Evolutionary conservation across 2,329 filamentous ascomycete species (phyloP).

Genomic region (Fusarium domesticum): DNA sequence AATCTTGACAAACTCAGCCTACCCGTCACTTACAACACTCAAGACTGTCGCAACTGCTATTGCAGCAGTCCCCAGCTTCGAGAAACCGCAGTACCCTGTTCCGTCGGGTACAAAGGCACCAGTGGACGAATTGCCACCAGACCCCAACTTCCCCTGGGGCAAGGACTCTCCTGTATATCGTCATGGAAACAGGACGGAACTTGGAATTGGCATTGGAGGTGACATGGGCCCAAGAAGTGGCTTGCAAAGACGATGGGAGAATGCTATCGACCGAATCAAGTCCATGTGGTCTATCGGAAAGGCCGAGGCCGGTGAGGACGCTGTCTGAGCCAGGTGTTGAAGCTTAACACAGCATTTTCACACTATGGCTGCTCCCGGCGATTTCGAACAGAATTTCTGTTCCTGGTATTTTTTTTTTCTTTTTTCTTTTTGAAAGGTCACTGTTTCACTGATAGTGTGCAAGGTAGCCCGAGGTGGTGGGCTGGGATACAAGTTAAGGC

Average conservation of each 20-base stretch:
- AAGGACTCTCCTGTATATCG: conserved; percentile 36
- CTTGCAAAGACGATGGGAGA: conserved; percentile 17
- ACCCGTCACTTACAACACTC: conserved; percentile 19
- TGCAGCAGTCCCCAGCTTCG: conserved; percentile 4
- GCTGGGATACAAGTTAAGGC: not conserved
- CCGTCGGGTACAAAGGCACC: conserved; percentile 16
- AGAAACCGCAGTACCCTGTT: conserved; percentile 12
- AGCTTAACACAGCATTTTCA: not conserved
- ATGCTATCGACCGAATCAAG: conserved; percentile 13
- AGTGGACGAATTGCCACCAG: conserved; percentile 25
- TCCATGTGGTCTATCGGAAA: conserved; percentile 7
- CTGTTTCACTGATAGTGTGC: not conserved
- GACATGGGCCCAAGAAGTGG: conserved; percentile 5
- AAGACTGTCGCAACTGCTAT: conserved; percentile 18
- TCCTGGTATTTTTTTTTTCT: not conserved
- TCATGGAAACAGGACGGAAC: conserved; percentile 31
- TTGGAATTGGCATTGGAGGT: conserved; percentile 20
- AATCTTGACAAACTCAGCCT: conserved; percentile 4
- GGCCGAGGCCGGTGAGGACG: not conserved
- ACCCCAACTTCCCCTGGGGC: conserved; percentile 38
- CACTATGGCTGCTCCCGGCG: not conserved
- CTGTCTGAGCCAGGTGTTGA: not conserved
- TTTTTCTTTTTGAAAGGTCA: not conserved
- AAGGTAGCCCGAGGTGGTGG: too few species aligned
- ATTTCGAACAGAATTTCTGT: not conserved